Conservation (phyloP, 176 grass and related monocot species). For the Carex cristatella region DNA sequence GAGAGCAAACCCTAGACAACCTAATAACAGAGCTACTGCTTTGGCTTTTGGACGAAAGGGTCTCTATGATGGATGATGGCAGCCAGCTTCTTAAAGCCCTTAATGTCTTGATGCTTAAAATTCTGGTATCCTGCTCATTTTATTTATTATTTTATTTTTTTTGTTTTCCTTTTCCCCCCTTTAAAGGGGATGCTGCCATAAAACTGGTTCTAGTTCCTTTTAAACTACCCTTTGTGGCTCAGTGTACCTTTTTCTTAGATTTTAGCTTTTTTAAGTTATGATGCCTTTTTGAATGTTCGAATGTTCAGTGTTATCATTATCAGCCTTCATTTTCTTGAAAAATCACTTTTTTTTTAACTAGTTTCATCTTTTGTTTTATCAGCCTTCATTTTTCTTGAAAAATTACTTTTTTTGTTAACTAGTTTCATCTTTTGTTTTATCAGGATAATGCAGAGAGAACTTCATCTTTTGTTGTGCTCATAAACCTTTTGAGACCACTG, state of each 20-base stretch:
- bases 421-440: constrained; percentile 23
- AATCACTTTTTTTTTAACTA: constrained; percentile 19
- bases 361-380: constrained; percentile 29
- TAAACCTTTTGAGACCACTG: constrained; percentile 82
- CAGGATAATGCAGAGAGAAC: constrained; percentile 98
- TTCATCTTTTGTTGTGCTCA: constrained; percentile 90
- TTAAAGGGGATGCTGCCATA: neutral
- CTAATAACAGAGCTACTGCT: constrained; percentile 97
- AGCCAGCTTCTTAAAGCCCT: constrained; percentile 95
- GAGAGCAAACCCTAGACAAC: constrained; percentile 85
- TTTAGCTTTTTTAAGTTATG: neutral
- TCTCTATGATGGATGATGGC: constrained; percentile 98
- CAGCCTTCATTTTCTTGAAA: neutral
- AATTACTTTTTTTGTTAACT: constrained; percentile 20
- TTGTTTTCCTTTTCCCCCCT: neutral
- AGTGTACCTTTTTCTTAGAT: constrained; percentile 15
- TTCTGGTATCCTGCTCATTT: constrained; percentile 48
- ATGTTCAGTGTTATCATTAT: neutral
- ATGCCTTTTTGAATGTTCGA: neutral
- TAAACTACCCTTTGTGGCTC: neutral
- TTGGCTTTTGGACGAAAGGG: constrained; percentile 98
- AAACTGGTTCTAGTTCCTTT: neutral
- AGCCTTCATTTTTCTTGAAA: constrained; percentile 10
- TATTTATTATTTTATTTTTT: neutral
- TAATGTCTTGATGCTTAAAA: constrained; percentile 99